These are phyloP conservation scores for Blattamonas nauphoetae DNA, from an alignment of 78 protist species.

Conservation along the genomic window DNA sequence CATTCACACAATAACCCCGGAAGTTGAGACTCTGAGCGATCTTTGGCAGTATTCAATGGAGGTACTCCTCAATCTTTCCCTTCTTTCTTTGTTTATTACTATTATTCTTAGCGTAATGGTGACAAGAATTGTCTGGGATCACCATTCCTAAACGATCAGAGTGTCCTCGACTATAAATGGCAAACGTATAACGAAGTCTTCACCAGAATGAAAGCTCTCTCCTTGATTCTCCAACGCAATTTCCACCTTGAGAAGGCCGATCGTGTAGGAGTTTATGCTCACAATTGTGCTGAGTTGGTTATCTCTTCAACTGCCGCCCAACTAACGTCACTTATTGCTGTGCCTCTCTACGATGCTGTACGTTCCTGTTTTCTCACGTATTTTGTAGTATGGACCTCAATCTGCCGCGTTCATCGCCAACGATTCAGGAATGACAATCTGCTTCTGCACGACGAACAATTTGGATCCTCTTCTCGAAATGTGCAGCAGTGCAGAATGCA, in stretches of 20 bases:
- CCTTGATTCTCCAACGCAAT: too few species aligned
- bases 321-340: not conserved
- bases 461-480: not conserved
- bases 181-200: not conserved
- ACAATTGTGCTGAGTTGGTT: not conserved
- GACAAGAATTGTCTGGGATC: not conserved
- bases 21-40: not conserved
- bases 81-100: not conserved
- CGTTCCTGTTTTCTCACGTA: not conserved
- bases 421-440: not conserved
- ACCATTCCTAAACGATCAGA: not conserved
- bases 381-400: not conserved
- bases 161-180: not conserved
- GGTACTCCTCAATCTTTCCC: not conserved
- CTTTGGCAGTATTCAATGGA: not conserved
- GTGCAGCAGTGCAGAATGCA: not conserved
- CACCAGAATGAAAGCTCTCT: not conserved
- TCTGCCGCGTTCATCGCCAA: not conserved
- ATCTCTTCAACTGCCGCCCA: not conserved
- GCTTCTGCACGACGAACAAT: not conserved
- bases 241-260: not conserved
- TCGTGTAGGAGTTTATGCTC: not conserved
- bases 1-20: not conserved
- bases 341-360: not conserved
- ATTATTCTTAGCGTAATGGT: not conserved